Conservation (phyloP, 2,329 filamentous ascomycete species). For the Penicillium fuscoglaucum region DNA sequence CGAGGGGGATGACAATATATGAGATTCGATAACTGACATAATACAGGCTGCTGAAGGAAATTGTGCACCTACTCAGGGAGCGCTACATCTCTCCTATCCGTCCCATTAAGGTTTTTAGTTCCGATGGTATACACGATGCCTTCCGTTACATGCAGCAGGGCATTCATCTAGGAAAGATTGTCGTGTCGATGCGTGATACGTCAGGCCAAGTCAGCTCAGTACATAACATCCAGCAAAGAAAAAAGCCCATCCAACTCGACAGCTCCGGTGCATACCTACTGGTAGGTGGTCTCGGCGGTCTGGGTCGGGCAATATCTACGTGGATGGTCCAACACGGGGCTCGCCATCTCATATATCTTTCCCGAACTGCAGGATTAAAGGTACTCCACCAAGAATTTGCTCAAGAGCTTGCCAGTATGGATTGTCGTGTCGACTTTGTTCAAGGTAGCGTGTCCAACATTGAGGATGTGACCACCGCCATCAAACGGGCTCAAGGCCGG, state of each 20-base stretch:
- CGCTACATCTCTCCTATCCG: conserved; percentile 19
- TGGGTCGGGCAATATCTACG: conserved; percentile 37
- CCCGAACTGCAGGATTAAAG: conserved; percentile 29
- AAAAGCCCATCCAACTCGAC: neutral
- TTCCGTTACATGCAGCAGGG: conserved; percentile 49
- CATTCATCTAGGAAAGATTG: conserved; percentile 49
- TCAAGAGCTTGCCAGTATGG: conserved; percentile 25
- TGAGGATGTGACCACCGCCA: conserved; percentile 19
- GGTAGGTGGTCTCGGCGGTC: conserved; percentile 44
- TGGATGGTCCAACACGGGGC: conserved; percentile 42
- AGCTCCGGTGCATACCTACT: conserved; percentile 34
- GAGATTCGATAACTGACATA: neutral
- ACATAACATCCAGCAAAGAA: neutral
- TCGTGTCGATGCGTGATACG: conserved; percentile 23
- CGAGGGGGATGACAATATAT: neutral
- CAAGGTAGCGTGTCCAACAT: conserved; percentile 23
- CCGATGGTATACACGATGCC: conserved; percentile 36
- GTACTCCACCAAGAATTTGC: conserved; percentile 18
- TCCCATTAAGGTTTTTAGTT: conserved; percentile 27
- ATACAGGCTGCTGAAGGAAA: conserved; percentile 1
- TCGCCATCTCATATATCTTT: conserved; percentile 38
- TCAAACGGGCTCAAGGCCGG: conserved; percentile 11
- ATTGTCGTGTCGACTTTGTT: conserved; percentile 22
- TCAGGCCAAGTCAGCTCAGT: neutral
- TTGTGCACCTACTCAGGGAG: conserved; percentile 10